Conservation (phyloP, 179 eudicot species). For the Beta lomatogona region DNA sequence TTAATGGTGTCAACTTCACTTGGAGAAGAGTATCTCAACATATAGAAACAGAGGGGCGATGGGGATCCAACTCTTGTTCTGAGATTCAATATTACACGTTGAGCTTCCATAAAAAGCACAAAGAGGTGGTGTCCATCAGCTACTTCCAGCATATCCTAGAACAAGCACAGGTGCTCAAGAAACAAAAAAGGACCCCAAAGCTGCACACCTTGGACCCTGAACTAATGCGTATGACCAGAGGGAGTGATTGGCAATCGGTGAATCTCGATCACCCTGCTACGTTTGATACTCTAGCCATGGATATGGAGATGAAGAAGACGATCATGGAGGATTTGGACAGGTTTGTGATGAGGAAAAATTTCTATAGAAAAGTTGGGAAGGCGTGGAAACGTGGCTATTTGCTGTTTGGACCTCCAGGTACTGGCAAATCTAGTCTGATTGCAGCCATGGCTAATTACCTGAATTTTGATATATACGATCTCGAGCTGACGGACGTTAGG, state of each 20-base stretch:
- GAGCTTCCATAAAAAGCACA: conserved; percentile 42
- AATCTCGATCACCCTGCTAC: conserved; percentile 19
- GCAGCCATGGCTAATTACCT: conserved; percentile 65
- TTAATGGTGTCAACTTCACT: conserved; percentile 26
- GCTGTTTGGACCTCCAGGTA: conserved; percentile 60
- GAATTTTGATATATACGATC: conserved; percentile 57
- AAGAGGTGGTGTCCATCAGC: conserved; percentile 15
- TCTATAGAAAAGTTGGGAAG: conserved; percentile 54
- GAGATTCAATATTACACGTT: conserved; percentile 40
- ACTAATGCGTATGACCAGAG: not conserved
- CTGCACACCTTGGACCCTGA: conserved; percentile 11
- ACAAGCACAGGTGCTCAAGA: conserved; percentile 6
- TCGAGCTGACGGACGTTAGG: conserved; percentile 51
- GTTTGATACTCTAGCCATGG: conserved; percentile 56
- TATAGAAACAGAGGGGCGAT: not conserved
- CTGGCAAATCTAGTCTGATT: conserved; percentile 61
- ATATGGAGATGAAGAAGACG: conserved; percentile 26
- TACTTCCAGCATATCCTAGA: conserved; percentile 25
- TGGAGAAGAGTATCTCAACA: conserved; percentile 33
- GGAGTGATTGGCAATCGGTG: not conserved
- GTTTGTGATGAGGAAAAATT: conserved; percentile 46
- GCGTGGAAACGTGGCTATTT: conserved; percentile 68
- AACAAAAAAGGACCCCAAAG: conserved; percentile 19
- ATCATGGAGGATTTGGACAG: conserved; percentile 44
- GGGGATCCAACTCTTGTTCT: not conserved